Evolutionary conservation across 352 stramenopile species (phyloP).

Genomic region (Globisporangium uncinulatum): DNA sequence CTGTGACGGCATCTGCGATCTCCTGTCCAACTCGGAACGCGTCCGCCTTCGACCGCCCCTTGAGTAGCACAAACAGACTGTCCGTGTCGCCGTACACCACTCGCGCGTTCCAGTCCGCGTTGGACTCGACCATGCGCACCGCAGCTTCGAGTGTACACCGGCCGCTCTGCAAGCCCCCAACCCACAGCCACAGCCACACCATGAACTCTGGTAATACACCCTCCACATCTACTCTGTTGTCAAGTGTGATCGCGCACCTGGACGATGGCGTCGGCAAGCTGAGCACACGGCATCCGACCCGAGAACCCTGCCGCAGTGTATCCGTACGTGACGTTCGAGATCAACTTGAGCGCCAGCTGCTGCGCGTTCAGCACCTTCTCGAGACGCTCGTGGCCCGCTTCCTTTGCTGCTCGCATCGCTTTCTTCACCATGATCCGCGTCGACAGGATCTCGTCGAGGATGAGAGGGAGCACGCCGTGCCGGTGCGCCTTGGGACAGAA

Average conservation of each 20-base stretch:
- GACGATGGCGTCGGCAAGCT: conserved; percentile 98
- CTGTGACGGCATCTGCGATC: conserved; percentile 85
- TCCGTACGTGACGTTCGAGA: conserved; percentile 99
- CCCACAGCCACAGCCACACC: not conserved
- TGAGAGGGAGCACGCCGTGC: conserved; percentile 94
- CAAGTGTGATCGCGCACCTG: conserved; percentile 43
- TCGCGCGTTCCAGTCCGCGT: conserved; percentile 76
- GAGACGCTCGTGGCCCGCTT: conserved; percentile 51
- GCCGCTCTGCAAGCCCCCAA: conserved; percentile 36
- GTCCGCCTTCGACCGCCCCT: conserved; percentile 89
- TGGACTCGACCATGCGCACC: conserved; percentile 88
- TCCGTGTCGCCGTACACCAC: conserved; percentile 99
- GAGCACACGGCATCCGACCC: conserved; percentile 93
- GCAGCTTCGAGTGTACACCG: conserved; percentile 92
- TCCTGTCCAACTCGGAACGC: conserved; percentile 93
- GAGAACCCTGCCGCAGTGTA: conserved; percentile 99
- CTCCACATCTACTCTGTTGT: not conserved
- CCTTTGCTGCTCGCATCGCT: conserved; percentile 91
- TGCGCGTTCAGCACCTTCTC: conserved; percentile 72
- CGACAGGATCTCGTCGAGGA: conserved; percentile 94
- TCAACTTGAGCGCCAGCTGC: conserved; percentile 97
- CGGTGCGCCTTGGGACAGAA: conserved; percentile 93
- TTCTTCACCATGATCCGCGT: conserved; percentile 99
- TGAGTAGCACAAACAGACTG: conserved; percentile 97
- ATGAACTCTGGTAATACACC: not conserved